phyloP scores from a whole-genome alignment of 495 filamentous ascomycete genomes.

The Cairneyella variabilis region DNA sequence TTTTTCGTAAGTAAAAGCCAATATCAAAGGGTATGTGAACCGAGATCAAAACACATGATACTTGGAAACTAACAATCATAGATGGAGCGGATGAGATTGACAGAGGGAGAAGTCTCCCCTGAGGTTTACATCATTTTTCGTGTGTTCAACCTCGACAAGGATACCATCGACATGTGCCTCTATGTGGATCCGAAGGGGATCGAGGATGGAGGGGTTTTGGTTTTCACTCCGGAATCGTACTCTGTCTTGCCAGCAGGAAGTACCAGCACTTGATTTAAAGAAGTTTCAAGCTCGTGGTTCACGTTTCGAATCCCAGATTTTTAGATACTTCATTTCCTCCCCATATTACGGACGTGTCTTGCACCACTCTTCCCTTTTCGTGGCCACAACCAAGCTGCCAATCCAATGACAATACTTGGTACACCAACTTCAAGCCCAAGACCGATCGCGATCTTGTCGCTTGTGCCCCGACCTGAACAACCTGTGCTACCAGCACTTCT shows the following conservation, averaged over 20 bases:
- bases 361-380: background rate
- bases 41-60: background rate
- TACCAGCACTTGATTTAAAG: background rate
- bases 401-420: background rate
- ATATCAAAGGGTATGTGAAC: slow-evolving; percentile 31
- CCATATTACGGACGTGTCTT: no score
- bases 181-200: slow-evolving; percentile 32
- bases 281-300: no score
- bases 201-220: background rate
- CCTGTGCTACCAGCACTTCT: background rate
- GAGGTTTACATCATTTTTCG: slow-evolving; percentile 38
- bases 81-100: slow-evolving; percentile 13
- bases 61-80: slow-evolving; percentile 3
- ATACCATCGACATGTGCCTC: slow-evolving; percentile 31
- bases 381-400: slow-evolving; percentile 6
- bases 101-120: background rate
- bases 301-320: no score
- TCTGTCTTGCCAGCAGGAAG: slow-evolving; percentile 5
- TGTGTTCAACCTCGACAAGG: slow-evolving; percentile 34
- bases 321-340: no score
- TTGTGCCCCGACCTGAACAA: background rate
- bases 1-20: slow-evolving; percentile 43
- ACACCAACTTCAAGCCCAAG: background rate
- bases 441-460: background rate
- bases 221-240: slow-evolving; percentile 3